These are phyloP conservation scores for Schizochytrium sp. DNA, from an alignment of 108 stramenopile species.

Conservation along the genomic window DNA sequence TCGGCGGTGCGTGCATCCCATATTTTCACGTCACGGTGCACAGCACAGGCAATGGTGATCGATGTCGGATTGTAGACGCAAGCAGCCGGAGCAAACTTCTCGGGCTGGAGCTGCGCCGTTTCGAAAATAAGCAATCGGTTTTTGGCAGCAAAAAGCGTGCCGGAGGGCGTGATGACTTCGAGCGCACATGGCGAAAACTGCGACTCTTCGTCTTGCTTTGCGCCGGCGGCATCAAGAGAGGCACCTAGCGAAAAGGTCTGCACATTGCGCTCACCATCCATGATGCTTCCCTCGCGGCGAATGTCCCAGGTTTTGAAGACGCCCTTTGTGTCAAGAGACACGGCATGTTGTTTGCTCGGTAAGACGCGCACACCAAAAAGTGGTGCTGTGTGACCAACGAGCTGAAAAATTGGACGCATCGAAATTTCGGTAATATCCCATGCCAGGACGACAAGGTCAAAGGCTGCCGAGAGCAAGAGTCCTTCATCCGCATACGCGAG, in stretches of 20 bases:
- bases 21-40: conserved; percentile 14
- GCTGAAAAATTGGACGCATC: neutral
- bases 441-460: neutral
- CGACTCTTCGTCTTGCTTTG: neutral
- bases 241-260: conserved; percentile 3
- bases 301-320: conserved; percentile 19
- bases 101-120: neutral
- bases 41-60: neutral
- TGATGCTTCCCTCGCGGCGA: conserved; percentile 15
- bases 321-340: neutral
- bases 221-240: neutral
- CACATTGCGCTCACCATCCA: conserved; percentile 13
- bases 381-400: neutral
- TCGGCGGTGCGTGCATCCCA: conserved; percentile 15
- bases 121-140: conserved; percentile 14
- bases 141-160: conserved; percentile 5
- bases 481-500: neutral
- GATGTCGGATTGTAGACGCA: conserved; percentile 7
- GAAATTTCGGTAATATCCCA: conserved; percentile 9
- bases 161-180: neutral
- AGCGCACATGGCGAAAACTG: neutral
- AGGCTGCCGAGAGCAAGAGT: neutral
- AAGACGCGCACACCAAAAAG: neutral
- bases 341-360: neutral
- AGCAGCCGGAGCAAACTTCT: neutral